Evolutionary conservation across 2,329 filamentous ascomycete species (phyloP), one percentile per base, ranked within the genome.

Genomic region (Stagonosporopsis rhizophila): DNA sequence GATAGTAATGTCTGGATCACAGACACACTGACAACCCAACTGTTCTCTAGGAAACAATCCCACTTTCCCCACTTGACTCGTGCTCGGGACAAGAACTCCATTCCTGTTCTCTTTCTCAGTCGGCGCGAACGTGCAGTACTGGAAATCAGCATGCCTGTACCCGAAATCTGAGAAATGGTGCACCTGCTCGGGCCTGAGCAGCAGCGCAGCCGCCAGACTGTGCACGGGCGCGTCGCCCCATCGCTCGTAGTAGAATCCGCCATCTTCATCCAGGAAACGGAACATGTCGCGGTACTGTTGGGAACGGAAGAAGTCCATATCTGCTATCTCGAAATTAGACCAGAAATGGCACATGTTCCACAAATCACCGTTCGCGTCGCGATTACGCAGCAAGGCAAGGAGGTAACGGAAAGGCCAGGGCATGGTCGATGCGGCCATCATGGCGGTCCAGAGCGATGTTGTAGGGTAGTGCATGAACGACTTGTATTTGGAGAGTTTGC

Each of bases 141-240:
- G 60, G 28, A 63, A 39, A 6, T 41, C 32, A 37, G 45, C 57
- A 47, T 67, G 63, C 68, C 96, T 91, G 79, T 98, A 98, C 47
- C 94, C 94, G 67, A 97, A 96, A 73, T 98, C 94, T 47, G 92
- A 92, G 87, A 98, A 98, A 90, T 92, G 96, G 77, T 96, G 92
- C 61, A 98, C 89, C 74, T 91, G 92, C 76, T 84, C 89, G 66
- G 86, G 84, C 74, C 96, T 91, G 69, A 95, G 91, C 72, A 97
- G 95, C 27, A 98, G 78, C 27, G 91, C 94, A 38, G 97, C 78
- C 0, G 90, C 94, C 69, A 98, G 91, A 61, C 90, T 94, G 77
- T 98, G 94, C 4, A 98, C 93, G 0, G 94, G 93, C 1, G 94
- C 94, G 81, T 98, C 94, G 9, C 94, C 94, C 94, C 94, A 97